A percentile compares a stretch with the other conserved stretches of the same genome.
These are phyloP conservation scores for Gossypium longicalyx DNA, from an alignment of 345 rosid species.

Conservation along the genomic window DNA sequence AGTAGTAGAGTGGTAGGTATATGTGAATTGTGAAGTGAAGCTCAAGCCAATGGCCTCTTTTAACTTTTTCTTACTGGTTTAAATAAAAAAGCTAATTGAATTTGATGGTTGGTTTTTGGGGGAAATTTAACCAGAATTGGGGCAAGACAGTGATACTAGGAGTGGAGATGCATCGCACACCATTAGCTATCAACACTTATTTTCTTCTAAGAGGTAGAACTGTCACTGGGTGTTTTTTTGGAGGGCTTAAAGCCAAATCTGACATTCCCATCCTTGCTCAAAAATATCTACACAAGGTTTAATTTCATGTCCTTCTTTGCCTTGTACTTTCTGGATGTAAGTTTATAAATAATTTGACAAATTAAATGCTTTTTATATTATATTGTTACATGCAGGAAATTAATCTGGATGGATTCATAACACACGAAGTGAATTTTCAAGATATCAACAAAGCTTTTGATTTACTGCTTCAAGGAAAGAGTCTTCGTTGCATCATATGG, in stretches of 20 bases:
- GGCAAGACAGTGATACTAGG: slow-evolving; percentile 14
- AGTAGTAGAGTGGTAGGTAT: slow-evolving; percentile 41
- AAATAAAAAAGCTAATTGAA: neutral
- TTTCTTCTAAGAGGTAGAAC: neutral
- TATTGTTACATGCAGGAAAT: slow-evolving; percentile 1
- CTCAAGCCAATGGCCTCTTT: neutral
- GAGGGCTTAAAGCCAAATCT: slow-evolving; percentile 12
- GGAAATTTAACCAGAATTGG: neutral
- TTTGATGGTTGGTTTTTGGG: neutral
- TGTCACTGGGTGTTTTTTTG: neutral
- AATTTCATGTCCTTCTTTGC: neutral
- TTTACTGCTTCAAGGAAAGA: slow-evolving; percentile 3
- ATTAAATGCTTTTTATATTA: too few relatives aligned
- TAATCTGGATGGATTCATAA: slow-evolving; percentile 9
- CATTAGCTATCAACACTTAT: neutral
- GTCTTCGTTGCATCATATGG: slow-evolving; percentile 17
- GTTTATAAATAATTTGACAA: neutral
- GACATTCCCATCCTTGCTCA: slow-evolving; percentile 2
- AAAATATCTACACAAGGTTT: slow-evolving; percentile 6
- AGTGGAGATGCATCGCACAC: slow-evolving; percentile 3
- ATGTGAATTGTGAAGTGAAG: neutral
- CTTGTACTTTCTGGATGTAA: neutral
- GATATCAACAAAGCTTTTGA: slow-evolving; percentile 19
- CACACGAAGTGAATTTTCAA: slow-evolving; percentile 15
- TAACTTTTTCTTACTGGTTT: neutral